These are phyloP conservation scores for Monosporascus sp. DNA, from an alignment of 2,329 filamentous ascomycete species.

Conservation along the genomic window DNA sequence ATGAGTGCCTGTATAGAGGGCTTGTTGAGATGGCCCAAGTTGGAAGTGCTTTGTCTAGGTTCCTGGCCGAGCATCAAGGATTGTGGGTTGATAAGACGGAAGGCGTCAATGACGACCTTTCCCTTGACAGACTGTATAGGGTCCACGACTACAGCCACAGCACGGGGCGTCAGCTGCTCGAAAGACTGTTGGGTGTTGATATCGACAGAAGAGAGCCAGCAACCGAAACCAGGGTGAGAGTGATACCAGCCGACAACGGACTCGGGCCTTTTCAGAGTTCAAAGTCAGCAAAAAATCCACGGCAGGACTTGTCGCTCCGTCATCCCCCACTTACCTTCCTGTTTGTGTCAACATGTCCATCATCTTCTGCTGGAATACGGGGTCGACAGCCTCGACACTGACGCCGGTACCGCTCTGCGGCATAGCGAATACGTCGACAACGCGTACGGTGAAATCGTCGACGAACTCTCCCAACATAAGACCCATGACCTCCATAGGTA, in stretches of 20 bases:
- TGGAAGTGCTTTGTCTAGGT: conserved; percentile 94
- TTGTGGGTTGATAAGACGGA: conserved; percentile 97
- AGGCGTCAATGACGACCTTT: conserved; percentile 98
- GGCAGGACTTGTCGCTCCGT: not conserved
- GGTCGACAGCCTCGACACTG: conserved; percentile 96
- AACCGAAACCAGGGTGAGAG: conserved; percentile 97
- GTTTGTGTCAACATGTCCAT: conserved; percentile 99
- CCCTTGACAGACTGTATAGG: conserved; percentile 99
- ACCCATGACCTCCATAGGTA: conserved; percentile 99
- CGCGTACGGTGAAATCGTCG: conserved; percentile 96
- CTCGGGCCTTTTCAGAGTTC: conserved; percentile 65
- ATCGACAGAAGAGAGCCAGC: conserved; percentile 98
- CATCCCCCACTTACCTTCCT: conserved; percentile 61
- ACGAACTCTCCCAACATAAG: conserved; percentile 98
- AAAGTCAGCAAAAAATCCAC: not conserved
- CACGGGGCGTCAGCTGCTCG: conserved; percentile 93
- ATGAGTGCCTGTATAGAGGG: conserved; percentile 99
- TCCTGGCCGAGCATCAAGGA: conserved; percentile 97
- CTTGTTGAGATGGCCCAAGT: conserved; percentile 97
- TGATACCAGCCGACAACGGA: conserved; percentile 99
- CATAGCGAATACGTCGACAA: conserved; percentile 99
- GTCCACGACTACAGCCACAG: conserved; percentile 95
- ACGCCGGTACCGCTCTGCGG: conserved; percentile 97
- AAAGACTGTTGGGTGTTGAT: conserved; percentile 99
- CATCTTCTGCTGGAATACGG: conserved; percentile 99